Conservation (phyloP, 2,329 filamentous ascomycete species). For the Leptosphaerulina australis region DNA sequence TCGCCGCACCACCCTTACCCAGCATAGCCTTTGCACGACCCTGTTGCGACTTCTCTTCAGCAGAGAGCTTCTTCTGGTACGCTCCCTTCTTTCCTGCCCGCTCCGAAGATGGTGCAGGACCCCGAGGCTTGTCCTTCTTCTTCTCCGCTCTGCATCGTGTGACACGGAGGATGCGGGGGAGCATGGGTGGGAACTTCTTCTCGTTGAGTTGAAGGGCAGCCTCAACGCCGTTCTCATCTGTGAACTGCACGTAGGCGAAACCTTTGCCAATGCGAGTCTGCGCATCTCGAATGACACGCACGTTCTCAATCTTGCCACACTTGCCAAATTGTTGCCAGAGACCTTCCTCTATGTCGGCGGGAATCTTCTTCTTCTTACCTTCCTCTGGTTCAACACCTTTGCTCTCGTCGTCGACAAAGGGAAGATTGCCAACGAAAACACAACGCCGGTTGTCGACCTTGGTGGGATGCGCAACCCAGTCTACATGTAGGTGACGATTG, state of each 20-base stretch:
- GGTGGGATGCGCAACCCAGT: conserved; percentile 86
- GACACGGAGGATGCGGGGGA: conserved; percentile 87
- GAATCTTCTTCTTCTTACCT: conserved; percentile 71
- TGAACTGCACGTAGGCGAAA: conserved; percentile 95
- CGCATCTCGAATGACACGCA: conserved; percentile 87
- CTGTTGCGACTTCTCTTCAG: conserved; percentile 71
- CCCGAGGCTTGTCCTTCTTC: conserved; percentile 43
- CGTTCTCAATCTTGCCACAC: conserved; percentile 85
- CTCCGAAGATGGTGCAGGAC: conserved; percentile 42
- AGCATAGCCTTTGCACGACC: conserved; percentile 78
- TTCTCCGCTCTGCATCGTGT: conserved; percentile 76
- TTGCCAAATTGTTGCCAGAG: conserved; percentile 81
- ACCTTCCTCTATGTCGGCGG: conserved; percentile 90
- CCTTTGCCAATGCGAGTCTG: conserved; percentile 94
- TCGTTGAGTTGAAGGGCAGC: conserved; percentile 85
- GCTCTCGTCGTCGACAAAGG: conserved; percentile 92
- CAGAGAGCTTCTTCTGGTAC: conserved; percentile 73
- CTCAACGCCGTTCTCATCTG: conserved; percentile 86
- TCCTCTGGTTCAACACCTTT: conserved; percentile 67
- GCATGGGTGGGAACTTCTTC: conserved; percentile 91
- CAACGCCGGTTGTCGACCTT: conserved; percentile 84
- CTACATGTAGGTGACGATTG: conserved; percentile 86
- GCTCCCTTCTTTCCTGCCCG: conserved; percentile 40
- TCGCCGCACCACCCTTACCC: conserved; percentile 69
- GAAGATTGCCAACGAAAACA: conserved; percentile 94